Base-by-base conservation (phyloP, 495 filamentous ascomycete genomes). In the Hamigera avellanea region DNA sequence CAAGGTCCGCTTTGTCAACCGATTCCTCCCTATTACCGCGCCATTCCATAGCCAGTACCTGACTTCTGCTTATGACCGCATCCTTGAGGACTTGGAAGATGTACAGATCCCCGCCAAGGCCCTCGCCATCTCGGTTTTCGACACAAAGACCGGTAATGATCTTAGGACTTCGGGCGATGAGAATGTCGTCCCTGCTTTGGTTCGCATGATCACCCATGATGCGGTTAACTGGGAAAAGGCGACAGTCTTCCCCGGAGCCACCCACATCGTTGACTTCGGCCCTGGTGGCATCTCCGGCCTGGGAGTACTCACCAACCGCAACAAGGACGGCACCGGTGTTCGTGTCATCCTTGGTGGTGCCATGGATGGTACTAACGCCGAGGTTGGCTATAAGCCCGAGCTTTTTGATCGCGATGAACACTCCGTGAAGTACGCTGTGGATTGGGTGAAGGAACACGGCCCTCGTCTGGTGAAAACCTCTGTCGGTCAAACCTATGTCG, bases 1-100 rank as follows among this genome's bases (percentile, higher is more conserved):
- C 31, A 99, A 99, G 64, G 68, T 93, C 37, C 85, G 91, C 48
- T 96, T 99, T 49, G 86, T 87, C 36, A 95, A 94, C 62, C 80
- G 91, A 42, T 99, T 99, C 67, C 64, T 99, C 36, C 93, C 93
- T 19, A 96, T 99, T 57, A 95, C 88, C 1, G 83, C 91, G 7
- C 93, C 93, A 6, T 99, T 99, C 67, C 93, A 99, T 64, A 96
- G 91, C 68, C 81, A 81, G 41, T 94, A 95, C 48, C 73, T 99
- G 27, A 68, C 73, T 29, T 74, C 83, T 28, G 87, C 93, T 2
- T 80, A 81, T 12, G 72, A 76, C 32, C 70, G 83, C 28, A 83
- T 95, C 37, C 68, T 81, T 26, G 81, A 93, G 40, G 93, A 99
- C 51, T 66, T 96, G 28, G 83, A 84, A 48, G 78, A 86, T 47